Base-by-base conservation (phyloP, 129 eudicot genomes). In the Centella asiatica region DNA sequence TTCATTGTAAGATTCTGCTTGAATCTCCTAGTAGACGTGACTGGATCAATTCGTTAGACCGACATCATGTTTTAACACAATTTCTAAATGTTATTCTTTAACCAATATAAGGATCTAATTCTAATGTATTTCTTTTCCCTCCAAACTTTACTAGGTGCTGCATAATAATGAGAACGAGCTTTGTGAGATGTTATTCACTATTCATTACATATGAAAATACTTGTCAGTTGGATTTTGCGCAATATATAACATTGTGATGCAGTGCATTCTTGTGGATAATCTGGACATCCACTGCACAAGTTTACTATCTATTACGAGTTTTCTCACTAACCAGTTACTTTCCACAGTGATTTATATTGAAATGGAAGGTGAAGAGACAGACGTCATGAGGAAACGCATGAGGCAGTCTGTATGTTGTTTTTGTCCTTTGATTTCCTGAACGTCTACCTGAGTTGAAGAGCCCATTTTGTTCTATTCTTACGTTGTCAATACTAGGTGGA, bases 311-410 rank as follows among this genome's bases (percentile, higher is more conserved):
- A n/a, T n/a, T n/a, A n/a, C n/a, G n/a, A n/a, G n/a, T n/a, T n/a
- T n/a, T n/a, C n/a, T n/a, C n/a, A n/a, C n/a, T n/a, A n/a, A n/a
- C n/a, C n/a, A n/a, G n/a, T n/a, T n/a, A n/a, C n/a, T 53, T 49
- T 47, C 59, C 58, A 42, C 73, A 81, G 78, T 44, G 69, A 44
- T 60, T 66, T 10, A 33, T 24, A 57, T 55, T 23, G 11, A 44
- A 45, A 87, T 87, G 95, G 92, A 83, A 68, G 58, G 24, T 24
- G 78, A 71, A 67, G 74, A 69, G 44, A 55, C 72, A 31, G 68
- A 39, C 47, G 37, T 70, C 69, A 68, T 37, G 62, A 78, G 67
- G 65, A 88, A 88, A 53, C 96, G 96, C 53, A 63, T 69, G 71
- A 88, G 74, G 68, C 59, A 46, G 42, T 69, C 74, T 66, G 96